These are phyloP conservation scores for Macrophomina tecta DNA, from an alignment of 2,329 filamentous ascomycete species.

Conservation along the genomic window DNA sequence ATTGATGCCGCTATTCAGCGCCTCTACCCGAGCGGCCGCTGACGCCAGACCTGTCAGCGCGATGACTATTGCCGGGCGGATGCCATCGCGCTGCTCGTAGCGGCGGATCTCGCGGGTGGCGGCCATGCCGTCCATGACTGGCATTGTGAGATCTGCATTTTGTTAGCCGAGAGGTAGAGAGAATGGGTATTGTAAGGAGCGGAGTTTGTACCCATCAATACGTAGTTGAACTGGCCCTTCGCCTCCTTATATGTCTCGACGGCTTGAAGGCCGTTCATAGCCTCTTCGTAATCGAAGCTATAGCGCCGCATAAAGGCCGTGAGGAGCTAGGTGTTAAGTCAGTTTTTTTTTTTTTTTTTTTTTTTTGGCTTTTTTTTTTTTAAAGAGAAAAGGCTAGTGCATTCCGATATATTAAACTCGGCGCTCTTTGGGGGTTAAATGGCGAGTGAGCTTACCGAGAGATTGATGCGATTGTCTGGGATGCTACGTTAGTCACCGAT, in stretches of 20 bases:
- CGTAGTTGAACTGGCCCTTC: constrained; percentile 33
- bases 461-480: constrained; percentile 28
- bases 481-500: neutral
- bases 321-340: constrained; percentile 35
- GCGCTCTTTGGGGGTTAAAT: neutral
- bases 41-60: constrained; percentile 42
- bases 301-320: constrained; percentile 41
- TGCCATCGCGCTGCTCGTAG: constrained; percentile 35
- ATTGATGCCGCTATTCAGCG: constrained; percentile 39
- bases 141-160: constrained; percentile 44
- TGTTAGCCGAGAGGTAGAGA: neutral
- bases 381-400: too few species aligned
- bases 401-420: neutral
- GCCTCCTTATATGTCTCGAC: constrained; percentile 36
- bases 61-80: constrained; percentile 32
- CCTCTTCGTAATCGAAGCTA: constrained; percentile 35
- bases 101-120: constrained; percentile 42
- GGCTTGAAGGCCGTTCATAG: constrained; percentile 43
- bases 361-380: too few species aligned
- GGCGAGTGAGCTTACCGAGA: constrained; percentile 5
- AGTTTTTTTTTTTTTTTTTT: neutral
- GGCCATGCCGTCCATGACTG: constrained; percentile 45
- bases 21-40: constrained; percentile 36
- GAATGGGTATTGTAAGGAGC: neutral
- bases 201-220: constrained; percentile 39